Percentiles rank a stretch among this genome's conserved stretches.
Conservation (phyloP, 495 filamentous ascomycete species). For the Aspergillus sparsus region DNA sequence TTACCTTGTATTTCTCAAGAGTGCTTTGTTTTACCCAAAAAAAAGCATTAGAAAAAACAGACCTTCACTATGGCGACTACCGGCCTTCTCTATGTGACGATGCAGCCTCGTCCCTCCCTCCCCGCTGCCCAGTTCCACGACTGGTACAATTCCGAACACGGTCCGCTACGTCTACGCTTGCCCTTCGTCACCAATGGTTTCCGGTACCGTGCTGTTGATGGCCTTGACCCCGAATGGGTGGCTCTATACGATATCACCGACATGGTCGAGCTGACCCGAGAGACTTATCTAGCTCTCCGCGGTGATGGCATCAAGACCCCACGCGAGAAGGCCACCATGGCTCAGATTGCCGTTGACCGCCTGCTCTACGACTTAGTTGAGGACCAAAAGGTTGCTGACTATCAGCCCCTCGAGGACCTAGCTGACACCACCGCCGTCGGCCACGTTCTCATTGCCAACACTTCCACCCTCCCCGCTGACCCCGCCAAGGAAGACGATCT, state of each 20-base stretch:
- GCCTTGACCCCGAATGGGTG: constrained; percentile 62
- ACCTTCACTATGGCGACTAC: constrained; percentile 44
- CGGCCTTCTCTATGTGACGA: constrained; percentile 76
- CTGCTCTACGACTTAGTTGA: constrained; percentile 65
- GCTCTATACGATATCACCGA: constrained; percentile 79
- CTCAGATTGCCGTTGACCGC: constrained; percentile 69
- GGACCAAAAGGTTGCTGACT: constrained; percentile 53
- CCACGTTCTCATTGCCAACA: constrained; percentile 62
- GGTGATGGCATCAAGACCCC: constrained; percentile 63
- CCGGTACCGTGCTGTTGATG: constrained; percentile 70
- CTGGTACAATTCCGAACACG: constrained; percentile 91
- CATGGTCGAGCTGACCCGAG: constrained; percentile 64
- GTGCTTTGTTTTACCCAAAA: no score
- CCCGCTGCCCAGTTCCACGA: constrained; percentile 75
- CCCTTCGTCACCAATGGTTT: constrained; percentile 75
- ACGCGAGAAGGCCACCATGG: constrained; percentile 74
- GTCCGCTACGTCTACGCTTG: constrained; percentile 70
- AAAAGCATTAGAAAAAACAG: no score
- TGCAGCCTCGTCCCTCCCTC: constrained; percentile 67
- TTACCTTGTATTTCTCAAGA: not conserved
- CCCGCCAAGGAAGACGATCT: constrained; percentile 57
- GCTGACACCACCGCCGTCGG: constrained; percentile 61
- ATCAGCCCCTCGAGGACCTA: constrained; percentile 56
- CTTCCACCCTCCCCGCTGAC: constrained; percentile 54
- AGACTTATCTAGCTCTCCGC: constrained; percentile 67